Evolutionary conservation across 1,284 basidiomycete genomes (phyloP).

Genomic region (Anthracocystis walkeri): DNA sequence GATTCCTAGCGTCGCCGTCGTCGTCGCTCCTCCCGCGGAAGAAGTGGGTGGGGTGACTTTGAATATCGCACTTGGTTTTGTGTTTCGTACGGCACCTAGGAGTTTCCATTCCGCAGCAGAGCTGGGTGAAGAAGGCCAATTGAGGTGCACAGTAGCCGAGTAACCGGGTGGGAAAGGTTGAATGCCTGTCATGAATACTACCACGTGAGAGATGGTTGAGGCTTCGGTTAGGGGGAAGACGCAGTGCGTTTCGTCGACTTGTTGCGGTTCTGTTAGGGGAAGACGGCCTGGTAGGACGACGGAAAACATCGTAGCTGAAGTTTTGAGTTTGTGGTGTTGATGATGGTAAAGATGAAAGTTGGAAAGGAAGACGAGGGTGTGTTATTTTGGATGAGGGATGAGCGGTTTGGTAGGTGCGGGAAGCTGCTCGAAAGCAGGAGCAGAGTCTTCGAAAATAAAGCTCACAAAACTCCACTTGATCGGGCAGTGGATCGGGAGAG

Average conservation of each 20-base stretch:
- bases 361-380: background rate
- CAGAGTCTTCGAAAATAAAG: background rate
- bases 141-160: slow-evolving; percentile 65
- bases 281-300: slow-evolving; percentile 64
- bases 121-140: slow-evolving; percentile 41
- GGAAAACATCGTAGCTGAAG: slow-evolving; percentile 61
- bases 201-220: slow-evolving; percentile 58
- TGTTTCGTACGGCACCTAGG: slow-evolving; percentile 61
- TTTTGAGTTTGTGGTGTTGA: background rate
- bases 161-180: slow-evolving; percentile 65
- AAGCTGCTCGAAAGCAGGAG: background rate
- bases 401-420: background rate
- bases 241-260: slow-evolving; percentile 66
- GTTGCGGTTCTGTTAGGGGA: slow-evolving; percentile 59
- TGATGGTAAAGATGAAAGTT: background rate
- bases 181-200: slow-evolving; percentile 66
- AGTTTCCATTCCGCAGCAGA: slow-evolving; percentile 53
- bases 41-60: slow-evolving; percentile 14
- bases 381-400: background rate
- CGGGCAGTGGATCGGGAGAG: no score
- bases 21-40: background rate
- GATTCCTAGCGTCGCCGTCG: slow-evolving; percentile 61
- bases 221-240: slow-evolving; percentile 63
- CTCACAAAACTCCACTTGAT: no score
- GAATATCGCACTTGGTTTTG: slow-evolving; percentile 68